Percentiles rank a stretch among this genome's conserved stretches.
Evolutionary conservation across 2,329 filamentous ascomycete species (phyloP).

Genomic region (Trichoderma oligosporum): DNA sequence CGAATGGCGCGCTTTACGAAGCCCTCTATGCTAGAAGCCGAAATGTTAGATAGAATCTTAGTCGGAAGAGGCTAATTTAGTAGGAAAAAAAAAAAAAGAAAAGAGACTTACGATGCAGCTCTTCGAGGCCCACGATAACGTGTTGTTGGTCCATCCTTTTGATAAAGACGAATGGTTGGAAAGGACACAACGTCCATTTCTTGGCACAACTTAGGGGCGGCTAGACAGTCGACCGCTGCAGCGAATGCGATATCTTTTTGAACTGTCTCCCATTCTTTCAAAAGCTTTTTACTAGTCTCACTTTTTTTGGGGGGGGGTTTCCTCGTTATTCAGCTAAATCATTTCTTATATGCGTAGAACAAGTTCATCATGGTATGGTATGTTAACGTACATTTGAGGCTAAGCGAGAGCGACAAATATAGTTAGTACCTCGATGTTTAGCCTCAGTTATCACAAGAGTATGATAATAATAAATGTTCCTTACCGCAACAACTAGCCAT

Average conservation of each 20-base stretch:
- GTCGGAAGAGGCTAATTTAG: not conserved
- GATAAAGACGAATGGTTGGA: conserved; percentile 45
- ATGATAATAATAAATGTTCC: not conserved
- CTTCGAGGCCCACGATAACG: conserved; percentile 45
- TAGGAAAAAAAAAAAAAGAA: not conserved
- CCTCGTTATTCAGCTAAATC: no score
- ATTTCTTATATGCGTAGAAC: no score
- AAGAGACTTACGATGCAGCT: conserved; percentile 32
- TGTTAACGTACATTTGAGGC: conserved; percentile 20
- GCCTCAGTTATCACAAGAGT: no score
- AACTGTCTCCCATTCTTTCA: conserved; percentile 23
- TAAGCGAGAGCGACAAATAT: not conserved
- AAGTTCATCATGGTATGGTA: no score
- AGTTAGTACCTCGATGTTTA: no score
- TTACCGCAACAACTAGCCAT: conserved; percentile 23
- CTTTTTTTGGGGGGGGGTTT: no score
- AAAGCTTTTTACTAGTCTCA: conserved; percentile 18
- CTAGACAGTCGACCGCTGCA: conserved; percentile 41
- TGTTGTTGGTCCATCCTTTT: conserved; percentile 30
- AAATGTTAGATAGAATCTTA: not conserved
- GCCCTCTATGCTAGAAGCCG: conserved; percentile 29
- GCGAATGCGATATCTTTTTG: conserved; percentile 20
- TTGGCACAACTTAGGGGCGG: conserved; percentile 36
- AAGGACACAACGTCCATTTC: conserved; percentile 42
- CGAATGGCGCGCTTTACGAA: conserved; percentile 30